phyloP scores from a whole-genome alignment of 495 filamentous ascomycete genomes.

The Penicillium herquei region DNA sequence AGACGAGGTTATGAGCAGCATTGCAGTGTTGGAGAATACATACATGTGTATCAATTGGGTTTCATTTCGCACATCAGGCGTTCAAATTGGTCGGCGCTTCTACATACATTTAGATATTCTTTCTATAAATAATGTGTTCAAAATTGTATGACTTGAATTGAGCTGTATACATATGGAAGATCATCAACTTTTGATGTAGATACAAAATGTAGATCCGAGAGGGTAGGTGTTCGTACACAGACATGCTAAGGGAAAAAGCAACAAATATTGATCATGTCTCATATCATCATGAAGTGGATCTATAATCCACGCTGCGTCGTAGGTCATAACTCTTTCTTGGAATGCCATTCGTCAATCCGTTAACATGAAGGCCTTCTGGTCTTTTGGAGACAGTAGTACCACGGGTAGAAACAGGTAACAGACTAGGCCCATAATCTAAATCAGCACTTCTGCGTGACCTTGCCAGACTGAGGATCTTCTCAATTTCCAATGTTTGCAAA shows the following conservation, averaged over 20 bases:
- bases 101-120: no score
- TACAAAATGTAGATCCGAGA: background rate
- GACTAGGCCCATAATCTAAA: constrained; percentile 27
- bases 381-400: constrained; percentile 16
- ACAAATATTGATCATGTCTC: constrained; percentile 14
- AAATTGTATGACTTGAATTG: no score
- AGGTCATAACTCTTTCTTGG: constrained; percentile 8
- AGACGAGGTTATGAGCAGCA: no score
- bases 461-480: constrained; percentile 31
- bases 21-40: no score
- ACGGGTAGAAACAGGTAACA: constrained; percentile 37
- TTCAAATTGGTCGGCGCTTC: no score
- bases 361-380: constrained; percentile 9
- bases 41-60: constrained; percentile 6
- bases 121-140: no score
- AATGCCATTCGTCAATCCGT: constrained; percentile 9
- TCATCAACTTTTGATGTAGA: background rate
- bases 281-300: constrained; percentile 18
- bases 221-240: no score
- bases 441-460: constrained; percentile 30
- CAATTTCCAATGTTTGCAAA: constrained; percentile 25
- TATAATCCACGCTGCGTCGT: constrained; percentile 13
- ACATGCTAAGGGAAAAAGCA: background rate
- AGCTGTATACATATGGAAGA: no score
- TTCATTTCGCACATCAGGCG: background rate